Percentiles rank a stretch among this genome's conserved stretches.
phyloP scores from a whole-genome alignment of 371 early-diverging fungal species.

The Quaeritorhiza haematococci region DNA sequence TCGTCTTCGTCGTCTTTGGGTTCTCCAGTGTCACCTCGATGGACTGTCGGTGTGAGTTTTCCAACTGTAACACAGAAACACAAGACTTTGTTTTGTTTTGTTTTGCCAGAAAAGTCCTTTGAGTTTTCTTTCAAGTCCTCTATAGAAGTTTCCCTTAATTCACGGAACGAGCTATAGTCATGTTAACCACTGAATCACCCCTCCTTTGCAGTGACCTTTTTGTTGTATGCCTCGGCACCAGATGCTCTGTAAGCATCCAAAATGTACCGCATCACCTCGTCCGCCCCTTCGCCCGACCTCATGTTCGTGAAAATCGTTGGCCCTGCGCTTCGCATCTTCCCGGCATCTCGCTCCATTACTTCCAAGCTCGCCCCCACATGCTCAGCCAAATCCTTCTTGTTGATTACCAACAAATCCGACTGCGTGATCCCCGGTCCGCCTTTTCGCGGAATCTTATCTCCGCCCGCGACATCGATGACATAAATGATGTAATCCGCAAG shows the following conservation, averaged over 20 bases:
- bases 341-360: constrained; percentile 89
- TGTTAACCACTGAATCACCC: too few relatives aligned
- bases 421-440: constrained; percentile 79
- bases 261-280: constrained; percentile 73
- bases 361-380: constrained; percentile 83
- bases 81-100: too few relatives aligned
- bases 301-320: constrained; percentile 61
- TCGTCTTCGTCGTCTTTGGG: too few relatives aligned
- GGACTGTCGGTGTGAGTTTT: too few relatives aligned
- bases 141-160: too few relatives aligned
- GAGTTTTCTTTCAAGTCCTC: too few relatives aligned
- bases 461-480: constrained; percentile 94
- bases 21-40: too few relatives aligned
- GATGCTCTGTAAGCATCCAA: constrained; percentile 69
- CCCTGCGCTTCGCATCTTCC: constrained; percentile 66
- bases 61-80: too few relatives aligned
- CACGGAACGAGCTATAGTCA: too few relatives aligned
- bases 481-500: constrained; percentile 93
- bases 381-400: constrained; percentile 90
- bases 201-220: too few relatives aligned
- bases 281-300: constrained; percentile 80
- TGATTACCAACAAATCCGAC: constrained; percentile 85
- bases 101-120: too few relatives aligned
- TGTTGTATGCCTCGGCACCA: too few relatives aligned
- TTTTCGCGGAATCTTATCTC: constrained; percentile 83